Base-by-base conservation (phyloP, 176 grass and related monocot species). In the Rhynchospora tenuis region DNA sequence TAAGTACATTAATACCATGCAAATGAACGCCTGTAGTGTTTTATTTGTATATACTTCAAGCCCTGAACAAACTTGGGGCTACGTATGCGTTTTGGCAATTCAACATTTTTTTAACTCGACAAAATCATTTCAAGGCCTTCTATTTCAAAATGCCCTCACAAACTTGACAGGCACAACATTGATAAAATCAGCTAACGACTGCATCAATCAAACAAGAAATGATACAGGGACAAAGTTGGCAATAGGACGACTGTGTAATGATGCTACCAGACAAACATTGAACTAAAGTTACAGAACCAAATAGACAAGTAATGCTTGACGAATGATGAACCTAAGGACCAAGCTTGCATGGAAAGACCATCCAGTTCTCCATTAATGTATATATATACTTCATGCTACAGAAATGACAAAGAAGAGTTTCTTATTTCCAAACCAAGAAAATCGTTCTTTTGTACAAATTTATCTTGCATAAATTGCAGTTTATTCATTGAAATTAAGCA, bases 261-360 rank as follows among this genome's bases (percentile, higher is more conserved):
- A 76, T 55, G 58, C 38, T 56, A 66, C 59, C 17, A 46, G 17
- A 82, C 46, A 66, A 80, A 60, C 2, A 81, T 60, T 46, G 16
- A 14, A 65, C 80, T 82, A 38, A 38, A 38, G 33, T 38, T 38
- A 38, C 33, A 38, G 80, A 80, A 82, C 42, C 80, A 66, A 82
- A 54, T 60, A 64, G 60, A 8, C 66, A 17, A 17, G 58, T 51
- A 47, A 46, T 67, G 61, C 78, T 63, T 63, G 42, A 81, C 5
- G 13, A 63, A 45, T 80, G 33, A 61, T 22, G 13, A 80, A 61
- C 55, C 28, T 42, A 61, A 5, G 15, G 33, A 80, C 13, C 55
- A 80, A 8, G 59, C 8, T 16, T 60, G 38, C 13, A 61, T 80
- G 51, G n/a, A n/a, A n/a, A 14, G 17, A 81, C 78, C 54, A 20